Base-by-base conservation (phyloP, 345 rosid species). In the Eucalyptus rudis region DNA sequence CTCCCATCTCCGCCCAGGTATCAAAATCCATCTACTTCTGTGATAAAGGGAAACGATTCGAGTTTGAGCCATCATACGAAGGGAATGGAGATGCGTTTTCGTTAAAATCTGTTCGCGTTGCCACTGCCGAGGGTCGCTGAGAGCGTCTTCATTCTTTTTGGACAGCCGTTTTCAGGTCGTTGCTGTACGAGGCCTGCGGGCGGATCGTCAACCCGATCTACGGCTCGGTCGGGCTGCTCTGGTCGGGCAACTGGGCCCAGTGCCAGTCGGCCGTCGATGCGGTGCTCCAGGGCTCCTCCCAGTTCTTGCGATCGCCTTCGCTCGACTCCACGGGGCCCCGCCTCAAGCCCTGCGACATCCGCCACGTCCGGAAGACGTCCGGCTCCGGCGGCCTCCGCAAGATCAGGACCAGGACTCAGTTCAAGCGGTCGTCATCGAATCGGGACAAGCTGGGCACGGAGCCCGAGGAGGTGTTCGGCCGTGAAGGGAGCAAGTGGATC, bases 121-220 rank as follows among this genome's bases (percentile, higher is more conserved):
- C 36, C n/a, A 19, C 84, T 49, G 89, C 33, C 50, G 54, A 86
- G 29, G 5, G 16, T 49, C 5, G 45, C 83, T 36, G 47, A 76
- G 47, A 76, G 83, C 27, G 8, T 36, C 45, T 68, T 76, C 83
- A 2, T 76, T 76, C 27, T 76, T 71, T 87, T 76, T 87, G 84
- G 51, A 79, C 94, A 93, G 90, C 94, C 81, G 79, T 93, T 88
- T 93, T 94, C 88, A 92, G 92, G 93, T 93, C 98, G 62, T 88
- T 96, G 80, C 81, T 96, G 50, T 95, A 94, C 90, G 93, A 96
- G 92, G 96, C 96, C 3, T 95, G 96, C n/a, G 96, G 96, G 12
- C 92, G 96, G 86, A 89, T 93, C 51, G 92, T 94, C 56, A 93
- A 95, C 89, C 96, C 96, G 29, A 91, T 95, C 83, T 90, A 92